Percentiles rank a stretch among this genome's conserved stretches.
Conservation (phyloP, 805 yeast species). For the Scheffersomyces coipomensis region DNA sequence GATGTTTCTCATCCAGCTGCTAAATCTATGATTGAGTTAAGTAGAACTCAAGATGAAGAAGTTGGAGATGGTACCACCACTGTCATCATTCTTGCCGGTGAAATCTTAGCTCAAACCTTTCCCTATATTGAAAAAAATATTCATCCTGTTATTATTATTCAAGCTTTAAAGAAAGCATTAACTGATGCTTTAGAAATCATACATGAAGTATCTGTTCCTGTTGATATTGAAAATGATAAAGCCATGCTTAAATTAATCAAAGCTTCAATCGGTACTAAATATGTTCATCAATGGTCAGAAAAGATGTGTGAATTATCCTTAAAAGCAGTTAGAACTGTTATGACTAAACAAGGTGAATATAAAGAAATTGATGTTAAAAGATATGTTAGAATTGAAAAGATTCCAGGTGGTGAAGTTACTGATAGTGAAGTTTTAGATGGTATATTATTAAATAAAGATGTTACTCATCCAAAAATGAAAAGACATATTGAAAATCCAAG, state of each 20-base stretch:
- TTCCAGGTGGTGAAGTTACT: conserved; percentile 96
- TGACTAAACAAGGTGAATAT: conserved; percentile 56
- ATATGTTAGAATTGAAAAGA: conserved; percentile 89
- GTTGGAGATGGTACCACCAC: conserved; percentile 99
- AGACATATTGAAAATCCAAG: conserved; percentile 87
- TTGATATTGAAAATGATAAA: conserved; percentile 77
- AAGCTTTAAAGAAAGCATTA: conserved; percentile 88
- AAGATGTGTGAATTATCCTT: conserved; percentile 89
- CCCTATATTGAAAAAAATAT: conserved; percentile 93
- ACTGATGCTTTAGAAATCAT: conserved; percentile 88
- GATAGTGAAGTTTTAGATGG: conserved; percentile 89
- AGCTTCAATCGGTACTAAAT: conserved; percentile 95
- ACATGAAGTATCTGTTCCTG: conserved; percentile 76
- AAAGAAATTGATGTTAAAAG: conserved; percentile 91
- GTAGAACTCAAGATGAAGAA: conserved; percentile 97
- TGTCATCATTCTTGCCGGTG: conserved; percentile 96
- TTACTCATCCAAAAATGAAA: conserved; percentile 98
- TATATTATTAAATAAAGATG: conserved; percentile 90
- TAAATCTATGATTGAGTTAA: conserved; percentile 94
- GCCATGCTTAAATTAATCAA: conserved; percentile 85
- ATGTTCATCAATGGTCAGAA: conserved; percentile 85
- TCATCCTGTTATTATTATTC: conserved; percentile 95
- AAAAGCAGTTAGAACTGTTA: conserved; percentile 82
- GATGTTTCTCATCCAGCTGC: conserved; percentile 99
- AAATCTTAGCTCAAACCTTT: conserved; percentile 90